Evolutionary conservation across 2,329 filamentous ascomycete genomes (phyloP).

Genomic region (Alternaria sp.): DNA sequence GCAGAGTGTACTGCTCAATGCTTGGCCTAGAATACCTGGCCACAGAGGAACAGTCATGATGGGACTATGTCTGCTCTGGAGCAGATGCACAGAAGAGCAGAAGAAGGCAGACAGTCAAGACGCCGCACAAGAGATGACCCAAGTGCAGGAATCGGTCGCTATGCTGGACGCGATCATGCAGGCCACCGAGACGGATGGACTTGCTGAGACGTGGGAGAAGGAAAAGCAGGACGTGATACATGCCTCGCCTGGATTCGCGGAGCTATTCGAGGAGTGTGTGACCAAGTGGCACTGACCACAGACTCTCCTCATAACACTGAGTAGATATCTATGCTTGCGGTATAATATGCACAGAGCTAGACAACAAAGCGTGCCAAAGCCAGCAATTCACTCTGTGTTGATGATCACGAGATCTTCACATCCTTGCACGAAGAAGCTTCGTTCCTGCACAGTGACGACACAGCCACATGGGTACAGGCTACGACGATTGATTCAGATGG

Average conservation of each 20-base stretch:
- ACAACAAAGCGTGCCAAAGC: background rate
- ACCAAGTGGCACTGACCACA: background rate
- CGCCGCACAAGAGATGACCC: slow-evolving; percentile 23
- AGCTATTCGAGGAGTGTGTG: slow-evolving; percentile 24
- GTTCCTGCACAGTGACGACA: slow-evolving; percentile 20
- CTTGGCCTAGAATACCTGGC: slow-evolving; percentile 72
- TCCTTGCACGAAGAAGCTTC: background rate
- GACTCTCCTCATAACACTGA: background rate
- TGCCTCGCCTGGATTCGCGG: slow-evolving; percentile 13
- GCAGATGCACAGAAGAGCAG: slow-evolving; percentile 30
- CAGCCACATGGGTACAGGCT: slow-evolving; percentile 1
- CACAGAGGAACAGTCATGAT: slow-evolving; percentile 72
- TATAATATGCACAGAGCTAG: background rate
- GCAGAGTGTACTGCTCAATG: slow-evolving; percentile 66
- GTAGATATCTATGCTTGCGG: background rate
- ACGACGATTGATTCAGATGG: slow-evolving; percentile 1
- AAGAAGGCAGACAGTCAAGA: slow-evolving; percentile 30
- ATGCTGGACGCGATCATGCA: slow-evolving; percentile 42
- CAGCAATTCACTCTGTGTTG: slow-evolving; percentile 1
- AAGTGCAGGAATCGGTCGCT: slow-evolving; percentile 35
- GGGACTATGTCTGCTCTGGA: slow-evolving; percentile 59
- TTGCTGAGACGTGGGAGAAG: slow-evolving; percentile 22
- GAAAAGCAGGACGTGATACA: slow-evolving; percentile 28
- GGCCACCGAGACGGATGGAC: slow-evolving; percentile 21
- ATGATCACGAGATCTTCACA: slow-evolving; percentile 7